Evolutionary conservation across 2,329 filamentous ascomycete species (phyloP), one percentile per base, ranked within the genome.

Genomic region (Arthrinium phaeospermum): DNA sequence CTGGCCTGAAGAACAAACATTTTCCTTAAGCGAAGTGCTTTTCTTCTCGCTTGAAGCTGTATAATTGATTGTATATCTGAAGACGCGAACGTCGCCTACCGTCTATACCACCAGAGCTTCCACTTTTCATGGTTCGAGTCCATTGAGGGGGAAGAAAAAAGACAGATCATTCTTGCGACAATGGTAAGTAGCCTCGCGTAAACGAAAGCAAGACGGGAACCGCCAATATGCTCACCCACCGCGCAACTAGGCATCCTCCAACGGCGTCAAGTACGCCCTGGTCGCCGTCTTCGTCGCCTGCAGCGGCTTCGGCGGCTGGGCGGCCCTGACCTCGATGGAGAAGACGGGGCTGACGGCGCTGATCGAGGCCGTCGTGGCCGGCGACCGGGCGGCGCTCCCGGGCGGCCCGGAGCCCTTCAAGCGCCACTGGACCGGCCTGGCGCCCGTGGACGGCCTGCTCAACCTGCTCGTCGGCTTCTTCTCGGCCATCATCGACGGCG

Each of bases 381-480:
- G 73, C 68, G 44, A 30, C n/a, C 37, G 57, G n/a, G 14, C 69
- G 10, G 24, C 73, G 14, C 69, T 77, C 24, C 69, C 49, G 44
- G 77, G 75, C 1, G 75, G 75, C 5, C 77, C 77, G 67, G 47
- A 72, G 22, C 77, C 77, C n/a, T 78, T 77, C 72, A 68, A 73
- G 72, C 53, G 53, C 12, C 67, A 57, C 8, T 79, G 75, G 72
- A 74, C 74, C 24, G 77, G 77, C 69, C 24, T 77, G 34, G 34
- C 24, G 7, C 67, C 70, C 51, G 30, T 79, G 16, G 77, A 79
- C 77, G 12, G 64, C 24, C 68, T 72, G 61, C 74, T 79, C 22
- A 22, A 68, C 67, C 53, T 14, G 88, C 61, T 77, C 61, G 70
- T 79, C 24, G 71, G 37, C 47, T 79, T 77, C 73, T 79, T 78